A percentile compares a stretch with the other conserved stretches of the same genome.
phyloP scores from a whole-genome alignment of 2,329 filamentous ascomycete genomes.

The Hyphodiscus sp. region DNA sequence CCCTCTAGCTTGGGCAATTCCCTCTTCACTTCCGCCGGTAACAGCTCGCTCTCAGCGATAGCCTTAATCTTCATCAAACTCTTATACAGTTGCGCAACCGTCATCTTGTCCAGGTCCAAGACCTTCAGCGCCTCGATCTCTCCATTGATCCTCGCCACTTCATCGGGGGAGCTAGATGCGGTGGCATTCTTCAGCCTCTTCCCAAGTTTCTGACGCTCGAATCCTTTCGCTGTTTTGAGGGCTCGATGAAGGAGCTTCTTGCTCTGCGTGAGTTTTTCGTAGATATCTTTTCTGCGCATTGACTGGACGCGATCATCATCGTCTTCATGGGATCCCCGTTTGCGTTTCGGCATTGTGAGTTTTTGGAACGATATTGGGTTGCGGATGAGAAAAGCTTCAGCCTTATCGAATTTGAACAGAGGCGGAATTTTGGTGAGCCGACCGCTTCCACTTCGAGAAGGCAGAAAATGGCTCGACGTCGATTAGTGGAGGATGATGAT shows the following conservation, averaged over 20 bases:
- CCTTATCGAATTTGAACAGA: constrained; percentile 12
- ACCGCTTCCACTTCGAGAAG: not conserved
- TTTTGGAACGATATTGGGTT: not conserved
- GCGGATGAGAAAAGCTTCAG: constrained; percentile 9
- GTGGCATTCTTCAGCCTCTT: constrained; percentile 51
- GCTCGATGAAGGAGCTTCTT: constrained; percentile 58
- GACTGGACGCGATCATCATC: constrained; percentile 26
- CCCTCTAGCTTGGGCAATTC: constrained; percentile 27
- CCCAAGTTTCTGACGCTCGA: constrained; percentile 68
- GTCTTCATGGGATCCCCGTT: constrained; percentile 37
- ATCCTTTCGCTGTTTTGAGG: constrained; percentile 66
- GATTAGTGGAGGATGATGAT: too few relatives aligned
- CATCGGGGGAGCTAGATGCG: constrained; percentile 39
- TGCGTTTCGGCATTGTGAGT: constrained; percentile 50
- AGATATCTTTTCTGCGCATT: constrained; percentile 33
- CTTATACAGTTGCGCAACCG: constrained; percentile 42
- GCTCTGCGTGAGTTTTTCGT: constrained; percentile 46
- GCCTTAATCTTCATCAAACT: constrained; percentile 45
- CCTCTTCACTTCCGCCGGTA: constrained; percentile 33
- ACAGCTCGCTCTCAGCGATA: constrained; percentile 37
- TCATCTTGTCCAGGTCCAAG: constrained; percentile 40
- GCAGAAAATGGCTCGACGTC: not conserved
- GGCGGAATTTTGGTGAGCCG: not conserved
- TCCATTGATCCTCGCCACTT: constrained; percentile 54
- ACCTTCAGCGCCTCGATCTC: constrained; percentile 48